Evolutionary conservation across 805 yeast species (phyloP).

Genomic region (Metschnikowia vanudenii): DNA sequence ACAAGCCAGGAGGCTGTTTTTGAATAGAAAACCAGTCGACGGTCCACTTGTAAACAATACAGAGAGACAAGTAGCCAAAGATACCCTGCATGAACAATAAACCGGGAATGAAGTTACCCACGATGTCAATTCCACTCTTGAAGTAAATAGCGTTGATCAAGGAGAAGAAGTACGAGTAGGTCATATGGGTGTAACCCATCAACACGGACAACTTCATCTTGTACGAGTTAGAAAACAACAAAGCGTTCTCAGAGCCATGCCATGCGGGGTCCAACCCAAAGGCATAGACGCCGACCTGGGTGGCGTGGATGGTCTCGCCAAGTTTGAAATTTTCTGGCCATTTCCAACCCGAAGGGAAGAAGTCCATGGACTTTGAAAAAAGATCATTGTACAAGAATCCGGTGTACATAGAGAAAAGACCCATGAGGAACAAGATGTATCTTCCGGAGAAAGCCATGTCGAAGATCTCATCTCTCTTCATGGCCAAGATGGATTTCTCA

Average conservation of each 20-base stretch:
- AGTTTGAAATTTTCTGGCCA: constrained; percentile 77
- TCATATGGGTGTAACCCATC: constrained; percentile 94
- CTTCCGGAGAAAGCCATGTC: constrained; percentile 96
- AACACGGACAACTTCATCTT: constrained; percentile 95
- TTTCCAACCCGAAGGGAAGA: constrained; percentile 88
- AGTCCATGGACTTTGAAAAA: constrained; percentile 85
- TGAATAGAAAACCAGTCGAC: constrained; percentile 83
- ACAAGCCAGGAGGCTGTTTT: constrained; percentile 84
- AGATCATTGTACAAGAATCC: constrained; percentile 93
- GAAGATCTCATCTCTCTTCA: constrained; percentile 86
- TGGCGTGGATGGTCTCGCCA: constrained; percentile 71
- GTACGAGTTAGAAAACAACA: constrained; percentile 89
- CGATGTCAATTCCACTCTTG: constrained; percentile 71
- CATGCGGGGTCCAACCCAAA: constrained; percentile 92
- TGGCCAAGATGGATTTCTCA: constrained; percentile 65
- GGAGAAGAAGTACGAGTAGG: constrained; percentile 83
- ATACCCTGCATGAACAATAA: constrained; percentile 93
- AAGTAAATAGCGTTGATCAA: constrained; percentile 73
- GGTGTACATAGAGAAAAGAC: constrained; percentile 90
- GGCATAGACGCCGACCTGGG: constrained; percentile 64
- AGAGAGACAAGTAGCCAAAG: constrained; percentile 84
- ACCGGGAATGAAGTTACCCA: constrained; percentile 94
- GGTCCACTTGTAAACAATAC: constrained; percentile 91
- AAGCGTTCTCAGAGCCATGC: constrained; percentile 95
- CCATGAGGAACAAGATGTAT: constrained; percentile 89